phyloP scores from a whole-genome alignment of 2,329 filamentous ascomycete species.

The Cryphonectria radicalis region DNA sequence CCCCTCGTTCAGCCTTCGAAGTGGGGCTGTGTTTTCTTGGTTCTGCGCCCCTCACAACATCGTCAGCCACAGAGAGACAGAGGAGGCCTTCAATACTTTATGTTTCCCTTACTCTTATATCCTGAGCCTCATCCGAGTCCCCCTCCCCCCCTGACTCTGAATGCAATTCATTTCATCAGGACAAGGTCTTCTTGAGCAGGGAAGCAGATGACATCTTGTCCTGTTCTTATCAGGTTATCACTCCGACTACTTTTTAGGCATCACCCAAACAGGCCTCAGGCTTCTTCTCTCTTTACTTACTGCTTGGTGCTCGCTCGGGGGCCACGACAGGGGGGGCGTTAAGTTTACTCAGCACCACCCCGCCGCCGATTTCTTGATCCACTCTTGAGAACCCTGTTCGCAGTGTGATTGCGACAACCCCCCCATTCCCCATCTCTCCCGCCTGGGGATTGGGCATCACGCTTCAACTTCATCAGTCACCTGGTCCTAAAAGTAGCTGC shows the following conservation, averaged over 20 bases:
- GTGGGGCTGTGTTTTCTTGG: constrained; percentile 21
- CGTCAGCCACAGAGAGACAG: neutral
- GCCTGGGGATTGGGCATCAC: neutral
- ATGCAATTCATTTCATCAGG: too few species aligned
- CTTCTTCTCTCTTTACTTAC: neutral
- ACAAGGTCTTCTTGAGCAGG: neutral
- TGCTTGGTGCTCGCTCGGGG: neutral
- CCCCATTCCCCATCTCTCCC: neutral
- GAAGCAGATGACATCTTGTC: neutral
- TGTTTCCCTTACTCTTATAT: neutral
- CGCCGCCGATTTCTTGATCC: constrained; percentile 3
- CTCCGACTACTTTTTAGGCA: neutral
- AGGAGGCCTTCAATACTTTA: neutral
- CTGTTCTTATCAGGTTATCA: neutral
- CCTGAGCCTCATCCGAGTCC: neutral
- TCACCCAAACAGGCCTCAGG: neutral
- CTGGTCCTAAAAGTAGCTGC: neutral
- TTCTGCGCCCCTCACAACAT: neutral
- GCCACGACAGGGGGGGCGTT: neutral
- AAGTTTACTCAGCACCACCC: neutral
- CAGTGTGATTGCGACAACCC: neutral
- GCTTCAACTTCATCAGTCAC: neutral
- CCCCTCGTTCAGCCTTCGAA: constrained; percentile 11
- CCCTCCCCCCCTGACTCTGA: neutral
- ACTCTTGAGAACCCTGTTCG: neutral